Evolutionary conservation across 2,329 filamentous ascomycete species (phyloP), one percentile per base, ranked within the genome.

Genomic region (Cladosporium velox): DNA sequence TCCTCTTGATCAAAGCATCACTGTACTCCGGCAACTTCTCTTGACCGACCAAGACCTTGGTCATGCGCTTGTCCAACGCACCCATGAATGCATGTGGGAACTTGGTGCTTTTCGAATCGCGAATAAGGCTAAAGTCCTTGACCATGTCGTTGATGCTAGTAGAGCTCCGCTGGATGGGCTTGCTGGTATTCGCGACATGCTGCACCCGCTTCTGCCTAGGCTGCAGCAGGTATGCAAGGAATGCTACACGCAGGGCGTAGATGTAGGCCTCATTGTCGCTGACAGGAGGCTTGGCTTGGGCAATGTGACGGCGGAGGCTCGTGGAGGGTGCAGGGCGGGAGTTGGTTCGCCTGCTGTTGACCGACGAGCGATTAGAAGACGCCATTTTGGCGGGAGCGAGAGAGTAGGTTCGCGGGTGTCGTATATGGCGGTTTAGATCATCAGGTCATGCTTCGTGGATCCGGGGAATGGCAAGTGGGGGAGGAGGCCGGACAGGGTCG

Each of bases 191-290:
- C 64, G 81, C 82, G 51, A 95, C 88, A 85, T 93, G 96, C 81
- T 97, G 92, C 75, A 94, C 91, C 75, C 92, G 88, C 80, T 94
- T 95, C 74, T 91, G 87, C 75, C 93, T 91, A 69, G 95, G 94
- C 77, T 97, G 93, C 62, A 99, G 86, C 54, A 98, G 88, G 79
- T 99, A 96, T 79, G 94, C 86, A 66, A 99, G 90, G 79, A 92
- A 97, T 72, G 94, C 94, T 71, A 91, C 89, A 69, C 95, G 91
- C 64, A 99, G 87, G 73, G 93, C 93, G 80, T 92, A 97, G 69
- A 89, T 91, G 81, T 96, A 97, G 76, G 92, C 93, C 79, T 97
- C 92, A 73, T 96, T 91, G 77, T 83, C 75, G 68, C 76, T 74
- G 65, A 83, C 76, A 65, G 74, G 71, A 65, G 74, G 65, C 77